Percentiles rank a stretch among this genome's conserved stretches.
Conservation (phyloP, 805 yeast genomes). For the Cyberlindnera misumaiensis region DNA sequence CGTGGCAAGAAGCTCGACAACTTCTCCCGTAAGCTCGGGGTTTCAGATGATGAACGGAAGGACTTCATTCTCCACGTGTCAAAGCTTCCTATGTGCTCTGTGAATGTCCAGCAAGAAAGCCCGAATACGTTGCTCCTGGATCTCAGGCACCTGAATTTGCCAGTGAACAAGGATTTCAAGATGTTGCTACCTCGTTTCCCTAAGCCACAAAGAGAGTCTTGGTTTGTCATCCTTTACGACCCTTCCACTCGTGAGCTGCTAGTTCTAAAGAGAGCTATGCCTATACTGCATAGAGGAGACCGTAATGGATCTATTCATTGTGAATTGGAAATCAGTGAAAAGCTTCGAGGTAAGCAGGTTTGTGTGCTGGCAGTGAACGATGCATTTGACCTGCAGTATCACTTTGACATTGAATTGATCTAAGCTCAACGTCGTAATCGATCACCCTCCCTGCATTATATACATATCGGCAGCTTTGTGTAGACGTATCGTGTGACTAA, state of each 20-base stretch:
- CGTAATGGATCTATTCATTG: slow-evolving; percentile 29
- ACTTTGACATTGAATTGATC: slow-evolving; percentile 12
- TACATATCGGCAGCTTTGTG: no score
- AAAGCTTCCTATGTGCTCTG: slow-evolving; percentile 57
- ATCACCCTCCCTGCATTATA: no score
- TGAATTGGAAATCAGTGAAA: slow-evolving; percentile 43
- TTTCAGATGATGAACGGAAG: slow-evolving; percentile 34
- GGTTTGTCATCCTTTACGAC: slow-evolving; percentile 71
- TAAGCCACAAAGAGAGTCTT: slow-evolving; percentile 85
- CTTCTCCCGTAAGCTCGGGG: slow-evolving; percentile 28
- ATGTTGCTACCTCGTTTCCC: slow-evolving; percentile 79
- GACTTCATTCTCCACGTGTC: slow-evolving; percentile 48
- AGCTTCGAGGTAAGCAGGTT: slow-evolving; percentile 38
- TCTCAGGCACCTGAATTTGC: slow-evolving; percentile 45
- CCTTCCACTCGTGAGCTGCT: slow-evolving; percentile 45
- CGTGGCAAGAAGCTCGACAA: slow-evolving; percentile 34
- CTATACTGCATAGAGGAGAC: slow-evolving; percentile 28
- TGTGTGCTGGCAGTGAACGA: slow-evolving; percentile 54
- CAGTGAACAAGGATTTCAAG: slow-evolving; percentile 49
- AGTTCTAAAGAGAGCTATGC: slow-evolving; percentile 71
- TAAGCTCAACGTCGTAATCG: no score
- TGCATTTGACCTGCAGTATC: slow-evolving; percentile 52
- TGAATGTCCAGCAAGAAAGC: slow-evolving; percentile 30
- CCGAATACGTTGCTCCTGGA: slow-evolving; percentile 33
- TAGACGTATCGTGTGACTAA: no score